A percentile compares a stretch with the other conserved stretches of the same genome.
These are phyloP conservation scores for Pulveroboletus sp. DNA, from an alignment of 768 basidiomycete species.

Conservation along the genomic window DNA sequence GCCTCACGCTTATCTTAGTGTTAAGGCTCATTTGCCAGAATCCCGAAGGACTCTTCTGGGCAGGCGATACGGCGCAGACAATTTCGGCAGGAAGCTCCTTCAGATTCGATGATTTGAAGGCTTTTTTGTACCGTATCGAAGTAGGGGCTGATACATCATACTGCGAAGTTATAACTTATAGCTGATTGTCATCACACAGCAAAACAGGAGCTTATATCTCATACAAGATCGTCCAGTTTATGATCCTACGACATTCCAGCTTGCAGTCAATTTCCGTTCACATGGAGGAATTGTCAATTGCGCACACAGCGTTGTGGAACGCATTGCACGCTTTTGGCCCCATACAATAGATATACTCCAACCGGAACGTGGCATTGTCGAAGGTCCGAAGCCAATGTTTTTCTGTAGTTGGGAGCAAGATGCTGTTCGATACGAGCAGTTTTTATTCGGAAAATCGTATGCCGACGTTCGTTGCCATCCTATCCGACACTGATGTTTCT, in stretches of 20 bases:
- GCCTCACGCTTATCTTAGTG: constrained; percentile 38
- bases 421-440: constrained; percentile 48
- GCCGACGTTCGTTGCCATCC: background rate
- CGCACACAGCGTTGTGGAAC: constrained; percentile 59
- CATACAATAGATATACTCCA: constrained; percentile 57
- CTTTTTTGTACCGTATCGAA: constrained; percentile 61
- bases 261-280: constrained; percentile 64
- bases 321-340: constrained; percentile 60
- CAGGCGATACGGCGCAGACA: constrained; percentile 77
- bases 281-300: constrained; percentile 71
- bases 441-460: constrained; percentile 53
- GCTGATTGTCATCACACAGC: constrained; percentile 13
- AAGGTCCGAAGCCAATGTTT: constrained; percentile 56
- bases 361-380: constrained; percentile 51
- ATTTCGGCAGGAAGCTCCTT: constrained; percentile 73
- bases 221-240: constrained; percentile 14
- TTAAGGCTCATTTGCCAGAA: constrained; percentile 60
- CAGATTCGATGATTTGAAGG: constrained; percentile 65
- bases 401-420: constrained; percentile 46
- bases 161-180: background rate
- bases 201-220: constrained; percentile 12
- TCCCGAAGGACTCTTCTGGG: constrained; percentile 69
- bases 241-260: constrained; percentile 46
- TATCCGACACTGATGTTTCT: constrained; percentile 7
- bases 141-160: constrained; percentile 33